Percentiles rank a stretch among this genome's conserved stretches.
Evolutionary conservation across 2,329 filamentous ascomycete genomes (phyloP).

Genomic region (Graphilbum sp.): DNA sequence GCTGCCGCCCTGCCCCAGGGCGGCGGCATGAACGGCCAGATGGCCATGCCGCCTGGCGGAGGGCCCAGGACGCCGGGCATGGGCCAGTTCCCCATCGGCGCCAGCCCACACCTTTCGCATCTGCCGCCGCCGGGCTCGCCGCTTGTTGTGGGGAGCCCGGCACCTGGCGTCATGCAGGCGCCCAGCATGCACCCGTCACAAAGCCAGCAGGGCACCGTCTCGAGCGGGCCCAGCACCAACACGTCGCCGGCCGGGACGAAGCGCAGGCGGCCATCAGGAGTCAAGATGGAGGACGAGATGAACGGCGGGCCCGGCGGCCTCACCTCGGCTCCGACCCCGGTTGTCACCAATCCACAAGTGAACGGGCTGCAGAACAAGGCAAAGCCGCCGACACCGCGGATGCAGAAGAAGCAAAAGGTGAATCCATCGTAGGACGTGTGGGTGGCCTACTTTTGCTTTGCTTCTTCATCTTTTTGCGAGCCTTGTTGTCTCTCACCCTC

Average conservation of each 20-base stretch:
- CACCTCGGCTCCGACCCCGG: constrained; percentile 30
- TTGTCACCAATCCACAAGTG: constrained; percentile 26
- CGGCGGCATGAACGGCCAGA: constrained; percentile 30
- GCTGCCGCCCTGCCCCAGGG: constrained; percentile 11
- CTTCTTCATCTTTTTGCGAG: not conserved
- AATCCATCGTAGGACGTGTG: constrained; percentile 14
- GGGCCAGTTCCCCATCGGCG: constrained; percentile 39
- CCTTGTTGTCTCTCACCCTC: not conserved
- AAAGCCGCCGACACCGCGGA: constrained; percentile 40
- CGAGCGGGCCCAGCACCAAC: constrained; percentile 50
- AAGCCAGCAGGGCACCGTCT: constrained; percentile 51
- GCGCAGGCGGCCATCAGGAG: constrained; percentile 37
- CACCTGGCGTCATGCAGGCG: constrained; percentile 44
- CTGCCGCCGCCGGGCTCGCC: constrained; percentile 47
- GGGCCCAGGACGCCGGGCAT: constrained; percentile 39
- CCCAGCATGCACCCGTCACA: constrained; percentile 51
- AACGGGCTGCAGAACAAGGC: constrained; percentile 33
- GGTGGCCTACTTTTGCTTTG: not conserved
- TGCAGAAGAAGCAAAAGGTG: constrained; percentile 36
- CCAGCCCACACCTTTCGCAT: constrained; percentile 43
- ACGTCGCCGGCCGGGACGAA: constrained; percentile 48
- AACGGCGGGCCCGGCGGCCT: constrained; percentile 15
- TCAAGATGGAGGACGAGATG: constrained; percentile 40
- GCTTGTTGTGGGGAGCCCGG: constrained; percentile 43
- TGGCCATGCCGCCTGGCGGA: constrained; percentile 24